phyloP scores from a whole-genome alignment of 163 green algal species.

The Trebouxia gelatinosa region DNA sequence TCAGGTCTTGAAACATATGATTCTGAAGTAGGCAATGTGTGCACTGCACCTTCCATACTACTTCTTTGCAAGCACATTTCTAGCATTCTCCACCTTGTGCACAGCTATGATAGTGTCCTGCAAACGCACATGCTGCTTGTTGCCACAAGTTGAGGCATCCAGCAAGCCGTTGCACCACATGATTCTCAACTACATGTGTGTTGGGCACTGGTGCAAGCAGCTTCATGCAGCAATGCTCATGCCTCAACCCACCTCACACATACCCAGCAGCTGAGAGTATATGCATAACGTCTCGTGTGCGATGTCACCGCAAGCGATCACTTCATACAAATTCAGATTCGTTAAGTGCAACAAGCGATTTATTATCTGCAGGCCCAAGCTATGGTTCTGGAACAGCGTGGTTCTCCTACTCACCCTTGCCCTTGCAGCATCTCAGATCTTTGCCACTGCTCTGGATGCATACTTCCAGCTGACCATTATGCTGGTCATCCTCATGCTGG shows the following conservation, averaged over 20 bases:
- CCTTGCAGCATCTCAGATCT: slow-evolving; percentile 12
- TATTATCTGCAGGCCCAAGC: background rate
- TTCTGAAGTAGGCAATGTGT: too few relatives aligned
- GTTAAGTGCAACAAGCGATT: background rate
- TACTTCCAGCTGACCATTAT: slow-evolving; percentile 23
- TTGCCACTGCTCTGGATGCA: slow-evolving; percentile 16
- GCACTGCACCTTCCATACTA: background rate
- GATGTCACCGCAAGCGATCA: background rate
- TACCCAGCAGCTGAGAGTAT: too few relatives aligned
- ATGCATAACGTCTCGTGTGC: background rate
- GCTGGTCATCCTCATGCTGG: slow-evolving; percentile 9
- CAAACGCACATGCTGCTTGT: too few relatives aligned
- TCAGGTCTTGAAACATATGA: too few relatives aligned
- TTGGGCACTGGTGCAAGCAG: background rate
- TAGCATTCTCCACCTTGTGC: background rate
- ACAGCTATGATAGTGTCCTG: background rate
- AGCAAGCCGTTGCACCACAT: too few relatives aligned
- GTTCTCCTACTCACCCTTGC: slow-evolving; percentile 1
- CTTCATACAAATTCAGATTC: background rate
- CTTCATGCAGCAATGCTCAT: too few relatives aligned
- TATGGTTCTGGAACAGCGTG: slow-evolving; percentile 20
- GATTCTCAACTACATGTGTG: too few relatives aligned
- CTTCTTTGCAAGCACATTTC: background rate
- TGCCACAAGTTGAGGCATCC: too few relatives aligned
- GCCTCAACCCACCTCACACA: too few relatives aligned